Evolutionary conservation across 306 rosid species (phyloP).

Genomic region (Styphnolobium japonicum): DNA sequence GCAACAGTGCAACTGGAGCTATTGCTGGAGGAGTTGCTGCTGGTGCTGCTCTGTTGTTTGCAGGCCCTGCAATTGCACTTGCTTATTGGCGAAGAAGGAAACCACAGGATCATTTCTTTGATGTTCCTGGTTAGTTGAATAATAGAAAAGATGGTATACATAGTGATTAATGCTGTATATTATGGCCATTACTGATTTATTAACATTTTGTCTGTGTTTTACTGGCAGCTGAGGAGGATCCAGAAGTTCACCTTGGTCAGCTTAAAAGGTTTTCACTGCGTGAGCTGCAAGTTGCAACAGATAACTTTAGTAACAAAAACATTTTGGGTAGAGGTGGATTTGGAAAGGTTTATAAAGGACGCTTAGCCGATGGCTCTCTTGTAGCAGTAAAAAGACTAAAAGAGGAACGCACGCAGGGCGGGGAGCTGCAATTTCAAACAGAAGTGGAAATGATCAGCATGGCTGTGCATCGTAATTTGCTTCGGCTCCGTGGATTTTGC

Average conservation of each 20-base stretch:
- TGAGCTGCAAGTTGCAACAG: conserved; percentile 93
- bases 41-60: conserved; percentile 88
- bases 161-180: background rate
- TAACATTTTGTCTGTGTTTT: conserved; percentile 17
- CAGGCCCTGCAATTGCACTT: conserved; percentile 93
- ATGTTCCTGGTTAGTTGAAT: conserved; percentile 86
- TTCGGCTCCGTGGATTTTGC: conserved; percentile 89
- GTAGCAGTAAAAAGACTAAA: conserved; percentile 96
- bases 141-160: background rate
- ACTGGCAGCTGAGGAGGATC: conserved; percentile 86
- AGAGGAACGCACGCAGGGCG: conserved; percentile 87
- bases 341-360: conserved; percentile 94
- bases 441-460: conserved; percentile 97
- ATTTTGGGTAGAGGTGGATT: conserved; percentile 95
- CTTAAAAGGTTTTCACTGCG: conserved; percentile 87
- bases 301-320: conserved; percentile 72
- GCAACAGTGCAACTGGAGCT: conserved; percentile 61
- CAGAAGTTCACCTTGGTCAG: conserved; percentile 94
- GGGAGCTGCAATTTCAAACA: conserved; percentile 91
- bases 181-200: conserved; percentile 17
- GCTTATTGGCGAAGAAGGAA: conserved; percentile 71
- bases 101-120: conserved; percentile 84
- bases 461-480: conserved; percentile 97
- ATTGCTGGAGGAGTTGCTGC: conserved; percentile 99
- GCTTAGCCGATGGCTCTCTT: conserved; percentile 82